These are phyloP conservation scores for Rhodotorula sp. DNA, from an alignment of 1,284 basidiomycete genomes.

Conservation along the genomic window DNA sequence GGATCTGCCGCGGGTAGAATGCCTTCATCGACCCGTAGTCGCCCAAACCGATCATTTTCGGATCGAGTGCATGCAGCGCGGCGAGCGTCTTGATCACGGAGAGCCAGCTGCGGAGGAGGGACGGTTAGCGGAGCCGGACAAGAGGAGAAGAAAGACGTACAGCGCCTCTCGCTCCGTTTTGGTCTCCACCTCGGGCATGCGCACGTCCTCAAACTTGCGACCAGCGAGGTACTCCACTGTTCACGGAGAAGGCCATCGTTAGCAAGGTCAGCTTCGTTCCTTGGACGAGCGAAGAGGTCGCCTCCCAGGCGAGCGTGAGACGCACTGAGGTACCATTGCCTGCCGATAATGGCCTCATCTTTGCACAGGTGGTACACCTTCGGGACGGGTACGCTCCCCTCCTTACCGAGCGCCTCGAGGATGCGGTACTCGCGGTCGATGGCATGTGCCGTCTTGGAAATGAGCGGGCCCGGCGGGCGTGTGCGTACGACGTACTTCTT, in stretches of 20 bases:
- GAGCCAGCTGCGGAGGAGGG: slow-evolving; percentile 63
- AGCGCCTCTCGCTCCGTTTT: slow-evolving; percentile 68
- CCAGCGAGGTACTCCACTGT: slow-evolving; percentile 55
- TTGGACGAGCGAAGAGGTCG: neutral
- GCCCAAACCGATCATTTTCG: slow-evolving; percentile 68
- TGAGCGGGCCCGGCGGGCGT: slow-evolving; percentile 83
- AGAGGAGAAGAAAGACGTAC: slow-evolving; percentile 54
- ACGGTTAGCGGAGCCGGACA: fast-evolving
- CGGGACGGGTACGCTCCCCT: slow-evolving; percentile 84
- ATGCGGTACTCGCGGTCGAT: slow-evolving; percentile 89
- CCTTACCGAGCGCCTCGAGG: slow-evolving; percentile 69
- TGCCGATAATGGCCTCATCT: slow-evolving; percentile 74
- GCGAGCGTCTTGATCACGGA: slow-evolving; percentile 73
- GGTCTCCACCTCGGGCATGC: slow-evolving; percentile 67
- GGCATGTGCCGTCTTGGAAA: slow-evolving; percentile 88
- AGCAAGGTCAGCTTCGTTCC: neutral
- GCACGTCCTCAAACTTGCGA: slow-evolving; percentile 83
- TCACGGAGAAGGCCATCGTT: neutral
- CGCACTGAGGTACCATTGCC: slow-evolving; percentile 79
- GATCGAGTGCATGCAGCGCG: slow-evolving; percentile 70
- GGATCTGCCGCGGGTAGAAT: slow-evolving; percentile 89
- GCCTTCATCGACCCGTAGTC: slow-evolving; percentile 77
- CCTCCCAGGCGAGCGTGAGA: slow-evolving; percentile 55
- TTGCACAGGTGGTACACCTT: slow-evolving; percentile 76
- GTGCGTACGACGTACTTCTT: slow-evolving; percentile 82